Evolutionary conservation across 1,139 yeast species (phyloP).

Genomic region (Diutina catenulata): DNA sequence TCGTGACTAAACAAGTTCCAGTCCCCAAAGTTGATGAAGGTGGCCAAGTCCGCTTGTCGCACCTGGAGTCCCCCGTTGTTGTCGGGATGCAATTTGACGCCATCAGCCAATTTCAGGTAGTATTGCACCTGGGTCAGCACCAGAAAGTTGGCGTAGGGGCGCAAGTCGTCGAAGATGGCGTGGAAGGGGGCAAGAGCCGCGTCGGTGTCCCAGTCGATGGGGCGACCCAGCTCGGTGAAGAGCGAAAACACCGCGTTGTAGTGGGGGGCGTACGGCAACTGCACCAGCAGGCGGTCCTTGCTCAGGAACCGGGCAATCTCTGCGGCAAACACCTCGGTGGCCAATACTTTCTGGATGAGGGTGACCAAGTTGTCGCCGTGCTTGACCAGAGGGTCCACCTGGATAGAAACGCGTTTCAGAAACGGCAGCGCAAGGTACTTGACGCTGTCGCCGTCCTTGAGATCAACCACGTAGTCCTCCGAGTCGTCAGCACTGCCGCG

Average conservation of each 20-base stretch:
- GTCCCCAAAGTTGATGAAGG: constrained; percentile 66
- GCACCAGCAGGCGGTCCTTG: constrained; percentile 12
- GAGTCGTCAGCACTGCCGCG: neutral
- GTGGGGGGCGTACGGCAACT: constrained; percentile 46
- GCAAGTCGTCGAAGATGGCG: constrained; percentile 5
- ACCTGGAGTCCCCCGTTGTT: constrained; percentile 17
- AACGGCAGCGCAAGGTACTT: neutral
- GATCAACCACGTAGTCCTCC: neutral
- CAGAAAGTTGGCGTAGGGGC: constrained; percentile 54
- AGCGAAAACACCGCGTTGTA: constrained; percentile 59
- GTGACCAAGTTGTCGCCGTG: neutral
- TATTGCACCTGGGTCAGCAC: constrained; percentile 73
- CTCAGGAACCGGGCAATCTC: neutral
- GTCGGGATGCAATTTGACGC: constrained; percentile 15
- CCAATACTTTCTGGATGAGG: neutral
- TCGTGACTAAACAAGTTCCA: constrained; percentile 58
- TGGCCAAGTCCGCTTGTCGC: constrained; percentile 39
- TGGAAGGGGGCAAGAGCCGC: constrained; percentile 12
- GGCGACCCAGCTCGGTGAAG: constrained; percentile 28
- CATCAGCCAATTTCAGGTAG: constrained; percentile 35
- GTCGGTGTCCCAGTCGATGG: constrained; percentile 44
- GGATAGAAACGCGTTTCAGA: neutral
- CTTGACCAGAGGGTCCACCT: neutral
- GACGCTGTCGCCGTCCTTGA: neutral
- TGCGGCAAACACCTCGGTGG: neutral